Evolutionary conservation across 257 asterid species (phyloP), one percentile per base, ranked within the genome.

Genomic region (Plantago elongata): DNA sequence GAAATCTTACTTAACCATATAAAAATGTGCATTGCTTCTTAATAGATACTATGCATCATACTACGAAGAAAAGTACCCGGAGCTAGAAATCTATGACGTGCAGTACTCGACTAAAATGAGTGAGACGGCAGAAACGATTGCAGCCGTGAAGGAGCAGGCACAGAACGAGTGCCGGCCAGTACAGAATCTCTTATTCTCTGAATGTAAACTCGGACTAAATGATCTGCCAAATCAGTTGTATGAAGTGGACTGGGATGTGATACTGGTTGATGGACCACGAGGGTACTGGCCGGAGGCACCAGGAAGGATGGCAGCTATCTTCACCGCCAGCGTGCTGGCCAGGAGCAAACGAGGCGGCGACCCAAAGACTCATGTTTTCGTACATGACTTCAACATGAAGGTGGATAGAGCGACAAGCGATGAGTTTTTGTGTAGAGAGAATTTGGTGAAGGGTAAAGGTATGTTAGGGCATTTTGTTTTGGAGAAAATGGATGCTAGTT

Each of bases 281-380:
- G 90, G 90, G 11, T 80, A 80, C 69, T 78, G 84, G 84, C 84
- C 90, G 0, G 86, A 80, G 40, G 81, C 87, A 9, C 90, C 90
- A 0, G 87, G 90, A 2, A 57, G 90, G 46, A 83, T 81, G 87
- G 64, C 90, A 6, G 83, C 90, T 3, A 83, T 83, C 30, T 83
- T 80, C 57, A 83, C 85, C 3, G 81, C 90, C 4, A 77, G 78
- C 0, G 85, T 83, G 1, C 73, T 83, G n/a, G 87, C 90, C 5
- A 68, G 90, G 62, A 83, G 90, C 71, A 83, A 83, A 43, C 78
- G 68, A 13, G 73, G 75, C 0, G 81, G 87, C n/a, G 77, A 71
- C 47, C 62, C 77, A 10, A 83, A 76, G 56, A 83, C 90, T 0
- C 85, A 83, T 59, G 68, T 83, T 12, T 73, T 80, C 10, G 83